These are phyloP conservation scores for barley (Hordeum vulgare) DNA, from an alignment of 176 grass and related monocot genomes.

Conservation along the genomic window DNA sequence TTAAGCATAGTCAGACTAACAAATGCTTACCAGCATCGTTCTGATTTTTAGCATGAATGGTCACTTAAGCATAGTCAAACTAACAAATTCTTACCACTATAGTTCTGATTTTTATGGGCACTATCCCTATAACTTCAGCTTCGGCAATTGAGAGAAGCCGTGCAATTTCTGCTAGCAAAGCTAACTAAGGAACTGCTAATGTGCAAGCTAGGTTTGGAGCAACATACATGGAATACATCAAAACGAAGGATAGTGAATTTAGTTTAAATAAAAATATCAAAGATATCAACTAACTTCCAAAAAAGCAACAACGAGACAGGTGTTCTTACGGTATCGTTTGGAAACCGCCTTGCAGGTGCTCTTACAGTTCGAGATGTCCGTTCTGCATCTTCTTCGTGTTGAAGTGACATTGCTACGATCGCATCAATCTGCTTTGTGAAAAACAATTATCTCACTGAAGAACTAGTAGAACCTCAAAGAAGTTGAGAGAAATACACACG, in stretches of 20 bases:
- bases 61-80: background rate
- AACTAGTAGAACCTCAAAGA: background rate
- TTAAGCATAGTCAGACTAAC: background rate
- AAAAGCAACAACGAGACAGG: background rate
- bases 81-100: background rate
- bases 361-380: constrained; percentile 21
- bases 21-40: background rate
- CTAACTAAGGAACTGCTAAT: background rate
- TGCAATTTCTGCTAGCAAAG: constrained; percentile 9
- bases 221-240: background rate
- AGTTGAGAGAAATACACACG: background rate
- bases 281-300: background rate
- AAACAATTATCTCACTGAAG: constrained; percentile 1
- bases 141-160: background rate
- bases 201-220: background rate
- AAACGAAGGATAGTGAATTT: background rate
- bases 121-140: constrained; percentile 9
- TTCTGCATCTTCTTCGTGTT: constrained; percentile 53
- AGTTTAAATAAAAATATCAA: background rate
- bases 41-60: background rate
- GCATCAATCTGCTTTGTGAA: constrained; percentile 67
- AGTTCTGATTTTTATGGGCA: background rate
- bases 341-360: constrained; percentile 4
- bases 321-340: constrained; percentile 42
- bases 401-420: constrained; percentile 70